phyloP scores from a whole-genome alignment of 2,329 filamentous ascomycete genomes.

The Aspergillus hortae region DNA sequence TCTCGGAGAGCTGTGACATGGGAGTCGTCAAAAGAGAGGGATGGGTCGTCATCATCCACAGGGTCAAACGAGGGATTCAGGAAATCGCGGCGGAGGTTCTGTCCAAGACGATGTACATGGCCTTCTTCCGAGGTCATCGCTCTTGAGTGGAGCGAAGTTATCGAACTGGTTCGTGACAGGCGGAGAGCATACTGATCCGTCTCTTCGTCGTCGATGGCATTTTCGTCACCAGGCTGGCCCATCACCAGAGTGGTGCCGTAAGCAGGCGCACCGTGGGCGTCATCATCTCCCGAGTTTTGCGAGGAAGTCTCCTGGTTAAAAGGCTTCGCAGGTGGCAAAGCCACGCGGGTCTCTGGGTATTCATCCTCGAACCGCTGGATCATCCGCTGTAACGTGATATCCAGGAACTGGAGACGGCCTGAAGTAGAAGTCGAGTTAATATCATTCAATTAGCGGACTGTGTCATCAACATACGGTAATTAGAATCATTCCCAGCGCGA shows the following conservation, averaged over 20 bases:
- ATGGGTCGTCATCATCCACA: conserved; percentile 28
- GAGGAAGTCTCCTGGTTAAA: conserved; percentile 27
- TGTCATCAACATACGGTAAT: conserved; percentile 62
- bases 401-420: conserved; percentile 80
- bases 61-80: conserved; percentile 48
- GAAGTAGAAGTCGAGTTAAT: conserved; percentile 6
- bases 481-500: conserved; percentile 66
- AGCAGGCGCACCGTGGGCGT: conserved; percentile 17
- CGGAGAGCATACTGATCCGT: conserved; percentile 43
- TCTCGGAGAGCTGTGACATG: conserved; percentile 45
- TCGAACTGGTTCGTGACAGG: conserved; percentile 59
- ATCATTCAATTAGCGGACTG: conserved; percentile 18
- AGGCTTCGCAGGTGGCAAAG: conserved; percentile 19
- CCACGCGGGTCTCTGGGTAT: conserved; percentile 78
- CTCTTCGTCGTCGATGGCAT: conserved; percentile 40
- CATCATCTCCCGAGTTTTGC: conserved; percentile 34
- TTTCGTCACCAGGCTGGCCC: conserved; percentile 29
- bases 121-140: conserved; percentile 67
- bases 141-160: conserved; percentile 65
- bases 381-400: conserved; percentile 82
- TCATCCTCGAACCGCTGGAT: conserved; percentile 96
- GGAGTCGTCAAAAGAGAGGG: conserved; percentile 33
- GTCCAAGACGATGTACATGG: conserved; percentile 64
- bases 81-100: conserved; percentile 63
- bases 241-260: conserved; percentile 29